These are phyloP conservation scores for Chalciporus pseudorubinellus DNA, from an alignment of 768 basidiomycete species.

Conservation along the genomic window DNA sequence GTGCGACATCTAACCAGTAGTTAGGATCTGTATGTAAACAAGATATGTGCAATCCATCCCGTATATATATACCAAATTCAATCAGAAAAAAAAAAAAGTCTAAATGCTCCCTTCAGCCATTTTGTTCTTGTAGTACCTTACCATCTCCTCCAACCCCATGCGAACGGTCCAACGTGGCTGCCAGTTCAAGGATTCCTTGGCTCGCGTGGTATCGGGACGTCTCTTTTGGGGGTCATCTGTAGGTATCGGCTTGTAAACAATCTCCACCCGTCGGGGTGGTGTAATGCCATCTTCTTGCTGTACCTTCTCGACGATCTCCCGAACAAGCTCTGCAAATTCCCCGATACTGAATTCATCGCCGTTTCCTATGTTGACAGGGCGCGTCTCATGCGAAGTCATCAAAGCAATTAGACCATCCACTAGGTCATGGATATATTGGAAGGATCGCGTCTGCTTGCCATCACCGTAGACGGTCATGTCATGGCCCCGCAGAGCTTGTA, in stretches of 20 bases:
- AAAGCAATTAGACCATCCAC: conserved; percentile 89
- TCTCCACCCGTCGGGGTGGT: conserved; percentile 51
- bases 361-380: conserved; percentile 96
- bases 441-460: conserved; percentile 89
- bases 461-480: conserved; percentile 98
- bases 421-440: conserved; percentile 98
- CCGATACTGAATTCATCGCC: conserved; percentile 94
- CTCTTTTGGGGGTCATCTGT: conserved; percentile 94
- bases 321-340: conserved; percentile 89
- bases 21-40: conserved; percentile 15
- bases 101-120: conserved; percentile 82
- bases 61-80: conserved; percentile 1
- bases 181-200: conserved; percentile 83
- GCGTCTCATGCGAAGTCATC: conserved; percentile 93
- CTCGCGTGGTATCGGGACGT: conserved; percentile 88
- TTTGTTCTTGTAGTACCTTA: conserved; percentile 87
- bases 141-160: conserved; percentile 95
- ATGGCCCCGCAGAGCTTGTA: conserved; percentile 93
- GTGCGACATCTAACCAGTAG: conserved; percentile 11
- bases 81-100: conserved; percentile 1
- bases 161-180: conserved; percentile 90
- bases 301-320: conserved; percentile 90
- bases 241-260: conserved; percentile 80
- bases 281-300: conserved; percentile 76
- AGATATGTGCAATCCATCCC: no score